Evolutionary conservation across 2,329 filamentous ascomycete genomes (phyloP).

Genomic region (Colletotrichum lentis): DNA sequence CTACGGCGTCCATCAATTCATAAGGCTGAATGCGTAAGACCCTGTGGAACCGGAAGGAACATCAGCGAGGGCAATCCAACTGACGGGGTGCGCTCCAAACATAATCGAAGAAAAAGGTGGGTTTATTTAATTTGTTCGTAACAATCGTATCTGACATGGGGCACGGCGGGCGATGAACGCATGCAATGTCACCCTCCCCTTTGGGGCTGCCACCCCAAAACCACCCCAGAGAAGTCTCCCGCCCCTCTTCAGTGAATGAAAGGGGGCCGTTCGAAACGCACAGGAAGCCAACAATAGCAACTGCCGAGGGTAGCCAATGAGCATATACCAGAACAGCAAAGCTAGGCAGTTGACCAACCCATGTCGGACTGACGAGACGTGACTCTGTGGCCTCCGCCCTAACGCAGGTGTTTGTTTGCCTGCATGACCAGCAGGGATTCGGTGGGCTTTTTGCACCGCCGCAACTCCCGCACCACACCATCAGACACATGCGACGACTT

Average conservation of each 20-base stretch:
- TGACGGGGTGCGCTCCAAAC: constrained; percentile 20
- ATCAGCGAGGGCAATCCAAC: neutral
- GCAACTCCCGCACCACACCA: constrained; percentile 22
- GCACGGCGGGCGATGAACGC: constrained; percentile 26
- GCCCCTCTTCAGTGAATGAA: constrained; percentile 1
- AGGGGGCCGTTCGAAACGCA: constrained; percentile 10
- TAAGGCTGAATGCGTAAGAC: constrained; percentile 33
- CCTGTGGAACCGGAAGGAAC: constrained; percentile 1
- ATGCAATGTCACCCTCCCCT: constrained; percentile 32
- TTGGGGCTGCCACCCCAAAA: constrained; percentile 10
- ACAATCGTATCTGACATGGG: constrained; percentile 22
- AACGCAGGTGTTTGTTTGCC: constrained; percentile 33
- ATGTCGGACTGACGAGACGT: constrained; percentile 21
- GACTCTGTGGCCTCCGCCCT: constrained; percentile 31
- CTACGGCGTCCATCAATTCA: constrained; percentile 14
- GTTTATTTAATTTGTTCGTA: constrained; percentile 28
- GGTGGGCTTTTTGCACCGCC: constrained; percentile 34
- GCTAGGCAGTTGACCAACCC: constrained; percentile 15
- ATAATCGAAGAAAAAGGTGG: constrained; percentile 12
- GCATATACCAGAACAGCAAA: constrained; percentile 25
- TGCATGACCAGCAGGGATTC: constrained; percentile 29
- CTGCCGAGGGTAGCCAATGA: constrained; percentile 17
- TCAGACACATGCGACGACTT: constrained; percentile 9
- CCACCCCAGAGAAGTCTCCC: constrained; percentile 21
- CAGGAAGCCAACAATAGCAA: constrained; percentile 35